A percentile compares a stretch with the other conserved stretches of the same genome.
phyloP scores from a whole-genome alignment of 495 filamentous ascomycete species.

The Hypoxylon subgilvum region DNA sequence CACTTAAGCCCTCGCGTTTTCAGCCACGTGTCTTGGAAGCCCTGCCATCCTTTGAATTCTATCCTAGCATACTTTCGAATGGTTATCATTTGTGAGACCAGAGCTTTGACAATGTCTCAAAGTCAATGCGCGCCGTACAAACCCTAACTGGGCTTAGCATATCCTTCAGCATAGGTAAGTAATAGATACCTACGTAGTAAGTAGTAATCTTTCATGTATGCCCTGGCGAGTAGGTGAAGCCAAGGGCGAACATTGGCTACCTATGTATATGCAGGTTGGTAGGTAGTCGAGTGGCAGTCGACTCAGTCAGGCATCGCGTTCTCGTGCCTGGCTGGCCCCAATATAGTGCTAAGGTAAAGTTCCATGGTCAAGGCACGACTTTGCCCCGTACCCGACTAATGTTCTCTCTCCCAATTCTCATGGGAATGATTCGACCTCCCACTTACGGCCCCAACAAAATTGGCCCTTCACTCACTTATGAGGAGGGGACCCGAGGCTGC shows the following conservation, averaged over 20 bases:
- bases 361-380: background rate
- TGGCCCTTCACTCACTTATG: background rate
- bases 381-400: conserved; percentile 8
- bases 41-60: conserved; percentile 1
- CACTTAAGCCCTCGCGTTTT: background rate
- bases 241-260: no score
- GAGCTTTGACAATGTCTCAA: background rate
- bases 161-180: no score
- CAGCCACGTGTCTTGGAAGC: background rate
- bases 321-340: conserved; percentile 13
- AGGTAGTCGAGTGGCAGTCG: no score
- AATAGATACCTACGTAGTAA: no score
- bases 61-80: background rate
- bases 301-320: background rate
- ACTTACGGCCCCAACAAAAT: background rate
- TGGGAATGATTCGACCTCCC: conserved; percentile 1
- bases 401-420: background rate
- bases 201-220: no score
- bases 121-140: background rate
- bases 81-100: background rate
- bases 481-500: background rate
- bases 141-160: no score
- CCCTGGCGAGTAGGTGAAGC: no score
- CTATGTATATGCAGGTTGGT: no score
- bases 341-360: conserved; percentile 1